These are phyloP conservation scores for Phytophthora multivora DNA, from an alignment of 352 stramenopile species.

Conservation along the genomic window DNA sequence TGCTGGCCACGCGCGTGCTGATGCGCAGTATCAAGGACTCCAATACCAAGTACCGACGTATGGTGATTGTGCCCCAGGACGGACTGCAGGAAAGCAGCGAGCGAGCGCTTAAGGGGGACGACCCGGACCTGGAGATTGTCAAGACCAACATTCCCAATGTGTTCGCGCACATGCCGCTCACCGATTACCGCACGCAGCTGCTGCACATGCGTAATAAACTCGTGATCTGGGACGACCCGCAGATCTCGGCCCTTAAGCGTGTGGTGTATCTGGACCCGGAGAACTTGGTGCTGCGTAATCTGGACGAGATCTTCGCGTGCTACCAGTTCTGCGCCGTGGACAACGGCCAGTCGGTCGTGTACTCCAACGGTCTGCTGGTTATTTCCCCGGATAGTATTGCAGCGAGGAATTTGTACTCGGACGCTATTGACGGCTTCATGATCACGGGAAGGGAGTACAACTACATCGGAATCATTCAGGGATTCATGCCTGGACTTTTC, in stretches of 20 bases:
- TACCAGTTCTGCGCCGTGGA: constrained; percentile 81
- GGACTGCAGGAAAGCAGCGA: constrained; percentile 47
- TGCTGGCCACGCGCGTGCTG: constrained; percentile 70
- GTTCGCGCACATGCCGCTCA: constrained; percentile 62
- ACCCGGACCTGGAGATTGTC: constrained; percentile 71
- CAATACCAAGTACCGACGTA: constrained; percentile 63
- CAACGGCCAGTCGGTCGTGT: constrained; percentile 83
- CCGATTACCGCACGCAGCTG: constrained; percentile 68
- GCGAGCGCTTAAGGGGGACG: constrained; percentile 51
- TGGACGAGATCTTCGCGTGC: constrained; percentile 86
- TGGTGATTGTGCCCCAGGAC: constrained; percentile 77
- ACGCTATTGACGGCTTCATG: constrained; percentile 85
- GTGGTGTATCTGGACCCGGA: constrained; percentile 82
- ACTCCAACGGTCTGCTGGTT: constrained; percentile 82
- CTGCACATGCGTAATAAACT: constrained; percentile 87
- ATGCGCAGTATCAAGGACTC: constrained; percentile 75
- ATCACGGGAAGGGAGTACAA: constrained; percentile 84
- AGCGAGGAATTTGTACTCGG: constrained; percentile 77
- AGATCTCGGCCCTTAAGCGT: constrained; percentile 64
- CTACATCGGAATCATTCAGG: constrained; percentile 83
- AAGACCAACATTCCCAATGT: constrained; percentile 70
- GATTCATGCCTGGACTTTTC: constrained; percentile 80
- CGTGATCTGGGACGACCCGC: constrained; percentile 78
- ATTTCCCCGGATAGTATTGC: constrained; percentile 73
- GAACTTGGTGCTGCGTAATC: constrained; percentile 78